Percentiles rank a stretch among this genome's conserved stretches.
These are phyloP conservation scores for Nepenthes mirabilis DNA, from an alignment of 148 eudicot species.

Conservation along the genomic window DNA sequence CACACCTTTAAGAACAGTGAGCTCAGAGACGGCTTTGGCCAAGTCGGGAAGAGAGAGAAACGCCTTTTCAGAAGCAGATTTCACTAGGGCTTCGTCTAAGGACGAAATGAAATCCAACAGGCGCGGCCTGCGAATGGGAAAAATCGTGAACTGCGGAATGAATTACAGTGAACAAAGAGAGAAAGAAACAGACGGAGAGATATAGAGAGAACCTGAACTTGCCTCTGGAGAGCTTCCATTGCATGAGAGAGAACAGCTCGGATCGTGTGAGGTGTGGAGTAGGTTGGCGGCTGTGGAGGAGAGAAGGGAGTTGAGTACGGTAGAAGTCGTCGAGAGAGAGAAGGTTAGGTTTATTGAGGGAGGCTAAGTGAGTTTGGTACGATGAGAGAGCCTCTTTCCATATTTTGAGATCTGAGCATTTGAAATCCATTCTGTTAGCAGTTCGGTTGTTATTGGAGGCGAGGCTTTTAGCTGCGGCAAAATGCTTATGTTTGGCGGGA, in stretches of 20 bases:
- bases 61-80: conserved; percentile 55
- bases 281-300: conserved; percentile 49
- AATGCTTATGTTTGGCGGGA: no score
- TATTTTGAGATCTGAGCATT: conserved; percentile 20
- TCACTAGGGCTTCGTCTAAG: conserved; percentile 55
- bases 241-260: conserved; percentile 73
- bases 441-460: no score
- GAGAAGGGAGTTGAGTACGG: conserved; percentile 46
- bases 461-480: no score
- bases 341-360: conserved; percentile 40
- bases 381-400: conserved; percentile 49
- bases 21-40: conserved; percentile 47
- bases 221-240: conserved; percentile 88
- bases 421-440: conserved; percentile 18
- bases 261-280: conserved; percentile 45
- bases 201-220: conserved; percentile 40
- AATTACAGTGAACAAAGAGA: neutral
- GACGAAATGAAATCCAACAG: conserved; percentile 54
- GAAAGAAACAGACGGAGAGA: neutral
- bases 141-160: conserved; percentile 3
- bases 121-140: conserved; percentile 36
- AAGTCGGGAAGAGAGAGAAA: conserved; percentile 55
- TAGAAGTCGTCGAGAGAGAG: conserved; percentile 54
- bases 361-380: conserved; percentile 32
- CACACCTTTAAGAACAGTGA: conserved; percentile 75